Evolutionary conservation across 108 stramenopile genomes (phyloP), one percentile per base, ranked within the genome.

Genomic region (Conticribra guillardii): DNA sequence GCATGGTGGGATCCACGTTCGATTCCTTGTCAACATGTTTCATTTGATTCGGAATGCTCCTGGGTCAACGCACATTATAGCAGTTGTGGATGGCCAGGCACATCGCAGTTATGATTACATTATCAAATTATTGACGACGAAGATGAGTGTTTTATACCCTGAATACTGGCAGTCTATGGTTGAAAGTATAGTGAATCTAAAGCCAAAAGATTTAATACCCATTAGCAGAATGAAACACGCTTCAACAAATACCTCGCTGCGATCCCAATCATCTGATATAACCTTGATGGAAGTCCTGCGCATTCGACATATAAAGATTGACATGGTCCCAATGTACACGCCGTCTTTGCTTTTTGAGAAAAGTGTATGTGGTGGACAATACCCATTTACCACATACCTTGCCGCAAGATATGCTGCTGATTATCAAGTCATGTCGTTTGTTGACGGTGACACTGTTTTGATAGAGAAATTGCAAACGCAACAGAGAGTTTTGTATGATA

Each of bases 1-100:
- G 9, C 30, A 19, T 9, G 68, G 68, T 45, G 68, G 68, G 1
- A 24, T 69, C 21, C 68, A 69, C 33, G 14, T 37, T 14, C 19
- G 68, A 44, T 21, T 69, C 22, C 19, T 60, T 15, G 56, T 54
- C 11, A 69, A 69, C 46, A 21, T 69, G 58, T 69, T 44, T 60
- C 68, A 69, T 47, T 19, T 69, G 23, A 60, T 69, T 19, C 68
- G 68, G 41, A 60, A 69, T 60, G 58, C 58, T 69, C 68, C 68
- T 29, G 59, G 59, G 14, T 60, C 68, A 16, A 69, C 68, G 2
- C 68, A 69, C 26, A 69, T 69, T 18, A 48, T 69, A 14, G 68
- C 68, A 26, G 68, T 69, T 23, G 68, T 69, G 4, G 58, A 69
- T 60, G 68, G 68, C 8, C 68, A 69, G 55, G 59, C 59, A 16